Conservation (phyloP, 2,329 filamentous ascomycete genomes). For the Elsinoe batatas region DNA sequence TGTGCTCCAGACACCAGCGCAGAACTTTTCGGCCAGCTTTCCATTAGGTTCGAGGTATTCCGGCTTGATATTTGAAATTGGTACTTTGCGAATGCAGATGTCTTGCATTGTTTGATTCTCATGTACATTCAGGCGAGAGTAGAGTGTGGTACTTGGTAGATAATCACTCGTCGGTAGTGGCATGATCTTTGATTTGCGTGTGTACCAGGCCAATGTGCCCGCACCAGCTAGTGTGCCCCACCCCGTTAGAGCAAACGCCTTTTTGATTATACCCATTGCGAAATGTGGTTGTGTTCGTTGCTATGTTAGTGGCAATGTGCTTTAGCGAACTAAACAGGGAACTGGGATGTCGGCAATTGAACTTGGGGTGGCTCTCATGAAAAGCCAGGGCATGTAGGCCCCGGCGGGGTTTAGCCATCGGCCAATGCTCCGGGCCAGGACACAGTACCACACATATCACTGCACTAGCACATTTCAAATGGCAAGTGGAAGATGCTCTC, state of each 20-base stretch:
- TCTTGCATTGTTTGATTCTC: constrained; percentile 56
- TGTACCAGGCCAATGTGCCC: constrained; percentile 44
- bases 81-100: constrained; percentile 52
- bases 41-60: constrained; percentile 53
- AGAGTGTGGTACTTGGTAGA: constrained; percentile 49
- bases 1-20: constrained; percentile 57
- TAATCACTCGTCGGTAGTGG: constrained; percentile 52
- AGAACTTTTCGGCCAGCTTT: constrained; percentile 55
- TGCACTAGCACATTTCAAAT: background rate
- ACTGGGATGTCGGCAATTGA: background rate
- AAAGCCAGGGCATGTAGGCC: background rate
- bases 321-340: too few relatives aligned
- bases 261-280: constrained; percentile 26
- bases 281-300: background rate
- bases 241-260: constrained; percentile 24
- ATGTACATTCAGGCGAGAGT: constrained; percentile 51
- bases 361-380: background rate
- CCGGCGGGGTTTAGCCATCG: background rate
- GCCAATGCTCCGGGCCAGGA: background rate
- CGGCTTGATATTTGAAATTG: constrained; percentile 53
- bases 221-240: constrained; percentile 35
- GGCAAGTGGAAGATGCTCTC: too few relatives aligned
- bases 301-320: too few relatives aligned
- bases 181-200: constrained; percentile 47
- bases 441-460: too few relatives aligned